These are phyloP conservation scores for Trichophyton schoenleinii DNA, from an alignment of 2,329 filamentous ascomycete species.

Conservation along the genomic window DNA sequence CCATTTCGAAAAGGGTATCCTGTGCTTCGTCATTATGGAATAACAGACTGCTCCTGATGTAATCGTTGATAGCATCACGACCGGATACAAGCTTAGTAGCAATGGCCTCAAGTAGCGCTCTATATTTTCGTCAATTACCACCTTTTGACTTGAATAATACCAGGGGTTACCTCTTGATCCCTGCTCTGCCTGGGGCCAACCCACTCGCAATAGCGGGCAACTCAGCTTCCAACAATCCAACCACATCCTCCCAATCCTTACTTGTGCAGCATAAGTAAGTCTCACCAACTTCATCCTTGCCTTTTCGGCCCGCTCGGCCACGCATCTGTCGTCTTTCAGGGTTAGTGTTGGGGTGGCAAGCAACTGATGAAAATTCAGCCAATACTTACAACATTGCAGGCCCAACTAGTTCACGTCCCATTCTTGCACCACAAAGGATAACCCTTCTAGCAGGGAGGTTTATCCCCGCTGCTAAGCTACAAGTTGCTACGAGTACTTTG, in stretches of 20 bases:
- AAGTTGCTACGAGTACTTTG: slow-evolving; percentile 63
- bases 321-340: slow-evolving; percentile 55
- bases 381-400: slow-evolving; percentile 55
- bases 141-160: neutral
- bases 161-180: slow-evolving; percentile 46
- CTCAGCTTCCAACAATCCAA: slow-evolving; percentile 59
- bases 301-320: slow-evolving; percentile 63
- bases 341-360: slow-evolving; percentile 15
- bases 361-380: neutral
- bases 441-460: slow-evolving; percentile 61
- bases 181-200: slow-evolving; percentile 52
- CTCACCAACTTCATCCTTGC: slow-evolving; percentile 64
- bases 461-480: slow-evolving; percentile 70
- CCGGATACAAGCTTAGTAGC: slow-evolving; percentile 56
- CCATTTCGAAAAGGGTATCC: slow-evolving; percentile 40
- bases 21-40: slow-evolving; percentile 43
- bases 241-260: slow-evolving; percentile 54
- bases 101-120: slow-evolving; percentile 59
- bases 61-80: slow-evolving; percentile 52
- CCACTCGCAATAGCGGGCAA: slow-evolving; percentile 59
- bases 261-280: slow-evolving; percentile 64
- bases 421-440: slow-evolving; percentile 60
- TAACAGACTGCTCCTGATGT: slow-evolving; percentile 55
- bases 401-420: slow-evolving; percentile 65
- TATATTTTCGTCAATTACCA: slow-evolving; percentile 20